Base-by-base conservation (phyloP, 306 rosid genomes). In the Boehmeria nivea region DNA sequence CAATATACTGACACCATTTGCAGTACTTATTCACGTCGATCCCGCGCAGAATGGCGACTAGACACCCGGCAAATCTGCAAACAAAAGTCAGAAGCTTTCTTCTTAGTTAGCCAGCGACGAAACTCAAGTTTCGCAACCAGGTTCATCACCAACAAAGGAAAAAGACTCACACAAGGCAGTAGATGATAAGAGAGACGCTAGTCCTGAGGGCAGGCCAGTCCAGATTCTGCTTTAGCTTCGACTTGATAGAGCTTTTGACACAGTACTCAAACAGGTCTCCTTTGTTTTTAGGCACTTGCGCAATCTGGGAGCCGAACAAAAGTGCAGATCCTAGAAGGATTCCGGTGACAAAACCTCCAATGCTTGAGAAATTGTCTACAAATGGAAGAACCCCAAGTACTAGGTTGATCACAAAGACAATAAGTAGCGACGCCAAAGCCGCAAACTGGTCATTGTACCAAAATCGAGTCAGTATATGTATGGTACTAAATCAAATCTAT, bases 271-370 rank as follows among this genome's bases (percentile, higher is more conserved):
- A 42, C 53, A 61, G 56, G 64, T 54, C 72, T 72, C 67, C 94
- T 71, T 82, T 82, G 42, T 59, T 79, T 71, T 77, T 81, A 54
- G 75, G 68, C 50, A 60, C 66, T 63, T 68, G 66, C 16, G 57
- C 66, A 57, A 65, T 63, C 74, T 72, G 71, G 42, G 83, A 84
- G 52, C 70, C 59, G 64, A 78, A 67, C 53, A 84, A 51, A 66
- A 87, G 73, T 57, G 66, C 76, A 33, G 84, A 80, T 66, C 95
- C 96, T 9, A 91, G 89, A 50, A 91, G 95, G 70, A 82, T 68
- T 23, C 98, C 98, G n/a, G 96, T 75, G 57, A 78, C 33, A 58
- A 87, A 80, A 50, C 96, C 98, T 43, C 96, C 95, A 40, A 75
- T 60, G 81, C 59, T 87, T 22, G 98, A 65, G 57, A 82, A 91